These are phyloP conservation scores for Cenococcum geophilum DNA, from an alignment of 495 filamentous ascomycete species.

Conservation along the genomic window DNA sequence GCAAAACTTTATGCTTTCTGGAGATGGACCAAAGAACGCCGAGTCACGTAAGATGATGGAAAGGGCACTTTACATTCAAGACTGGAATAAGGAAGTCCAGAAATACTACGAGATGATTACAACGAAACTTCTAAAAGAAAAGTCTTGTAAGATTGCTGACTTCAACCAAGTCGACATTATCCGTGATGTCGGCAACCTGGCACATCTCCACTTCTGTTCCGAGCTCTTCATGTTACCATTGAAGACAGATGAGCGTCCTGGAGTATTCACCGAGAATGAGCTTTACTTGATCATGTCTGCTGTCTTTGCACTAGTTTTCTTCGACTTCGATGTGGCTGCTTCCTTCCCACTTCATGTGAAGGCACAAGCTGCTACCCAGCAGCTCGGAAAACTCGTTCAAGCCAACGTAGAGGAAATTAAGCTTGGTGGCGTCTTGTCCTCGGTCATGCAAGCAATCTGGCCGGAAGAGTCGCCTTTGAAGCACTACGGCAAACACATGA, in stretches of 20 bases:
- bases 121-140: constrained; percentile 45
- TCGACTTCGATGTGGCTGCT: constrained; percentile 57
- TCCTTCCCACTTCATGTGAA: constrained; percentile 56
- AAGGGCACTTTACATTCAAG: constrained; percentile 44
- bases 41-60: constrained; percentile 46
- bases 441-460: constrained; percentile 28
- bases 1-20: constrained; percentile 51
- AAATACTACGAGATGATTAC: constrained; percentile 51
- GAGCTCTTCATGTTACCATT: constrained; percentile 59
- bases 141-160: constrained; percentile 47
- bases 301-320: constrained; percentile 59
- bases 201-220: constrained; percentile 54
- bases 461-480: constrained; percentile 28
- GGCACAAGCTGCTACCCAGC: constrained; percentile 38
- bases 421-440: constrained; percentile 22
- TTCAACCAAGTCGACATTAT: constrained; percentile 58
- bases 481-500: constrained; percentile 37
- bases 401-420: constrained; percentile 31
- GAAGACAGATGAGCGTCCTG: constrained; percentile 56
- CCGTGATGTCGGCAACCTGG: constrained; percentile 56
- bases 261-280: constrained; percentile 52
- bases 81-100: constrained; percentile 49
- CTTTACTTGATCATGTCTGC: constrained; percentile 55
- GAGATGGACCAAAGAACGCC: constrained; percentile 45
- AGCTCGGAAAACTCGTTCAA: constrained; percentile 34